phyloP scores from a whole-genome alignment of 495 filamentous ascomycete species.

The Hypoxylon trugodes region DNA sequence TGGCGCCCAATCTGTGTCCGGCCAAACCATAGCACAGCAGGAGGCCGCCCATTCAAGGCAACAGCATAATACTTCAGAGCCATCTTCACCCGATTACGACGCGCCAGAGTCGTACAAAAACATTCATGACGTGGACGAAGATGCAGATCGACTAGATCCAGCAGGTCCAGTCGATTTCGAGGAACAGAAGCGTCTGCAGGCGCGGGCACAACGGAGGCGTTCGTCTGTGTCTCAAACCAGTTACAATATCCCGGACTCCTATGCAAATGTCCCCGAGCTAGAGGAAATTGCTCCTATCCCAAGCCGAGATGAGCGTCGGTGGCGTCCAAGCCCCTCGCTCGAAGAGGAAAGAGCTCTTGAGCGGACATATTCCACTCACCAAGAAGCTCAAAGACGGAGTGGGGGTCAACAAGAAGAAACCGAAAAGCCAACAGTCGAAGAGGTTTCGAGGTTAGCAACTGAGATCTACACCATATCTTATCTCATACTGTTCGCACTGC shows the following conservation, averaged over 20 bases:
- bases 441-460: constrained; percentile 67
- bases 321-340: constrained; percentile 39
- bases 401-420: constrained; percentile 11
- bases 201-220: constrained; percentile 21
- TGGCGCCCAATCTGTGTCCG: not conserved
- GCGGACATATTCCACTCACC: constrained; percentile 10
- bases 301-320: constrained; percentile 51
- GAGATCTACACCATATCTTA: constrained; percentile 81
- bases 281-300: constrained; percentile 54
- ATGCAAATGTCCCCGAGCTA: constrained; percentile 60
- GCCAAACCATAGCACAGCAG: constrained; percentile 13
- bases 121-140: constrained; percentile 47
- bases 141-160: constrained; percentile 47
- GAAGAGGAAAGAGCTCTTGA: constrained; percentile 38
- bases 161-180: constrained; percentile 21
- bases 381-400: constrained; percentile 7
- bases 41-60: not conserved
- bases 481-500: constrained; percentile 84
- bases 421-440: constrained; percentile 24
- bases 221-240: constrained; percentile 30
- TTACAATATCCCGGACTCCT: constrained; percentile 58
- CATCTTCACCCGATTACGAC: constrained; percentile 39
- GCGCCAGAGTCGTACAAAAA: constrained; percentile 50
- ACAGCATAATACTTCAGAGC: constrained; percentile 2
- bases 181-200: constrained; percentile 13